A percentile compares a stretch with the other conserved stretches of the same genome.
phyloP scores from a whole-genome alignment of 176 grass and related monocot species.

The Aegilops speltoides region DNA sequence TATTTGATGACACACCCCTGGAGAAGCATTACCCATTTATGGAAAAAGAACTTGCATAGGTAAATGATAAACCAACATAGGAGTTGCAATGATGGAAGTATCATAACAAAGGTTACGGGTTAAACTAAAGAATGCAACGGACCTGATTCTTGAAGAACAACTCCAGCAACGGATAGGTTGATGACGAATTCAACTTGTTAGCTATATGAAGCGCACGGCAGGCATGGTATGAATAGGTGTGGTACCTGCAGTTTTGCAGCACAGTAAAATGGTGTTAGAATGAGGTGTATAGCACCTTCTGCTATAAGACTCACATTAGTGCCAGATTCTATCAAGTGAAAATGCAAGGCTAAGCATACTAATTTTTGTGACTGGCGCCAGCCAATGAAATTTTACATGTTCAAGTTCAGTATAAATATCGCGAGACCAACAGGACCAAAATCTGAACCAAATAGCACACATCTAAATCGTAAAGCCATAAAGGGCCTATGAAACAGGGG shows the following conservation, averaged over 20 bases:
- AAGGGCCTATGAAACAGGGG: not conserved
- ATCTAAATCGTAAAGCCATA: not conserved
- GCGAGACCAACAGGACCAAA: not conserved
- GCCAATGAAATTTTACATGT: not conserved
- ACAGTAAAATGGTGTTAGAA: not conserved
- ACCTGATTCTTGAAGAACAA: conserved; percentile 93
- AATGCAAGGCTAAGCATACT: not conserved
- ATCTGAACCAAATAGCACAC: not conserved
- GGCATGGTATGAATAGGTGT: conserved; percentile 78
- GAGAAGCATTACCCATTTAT: not conserved
- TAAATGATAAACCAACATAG: not conserved
- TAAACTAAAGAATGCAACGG: not conserved
- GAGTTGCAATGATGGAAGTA: not conserved
- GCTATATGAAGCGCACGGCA: conserved; percentile 89
- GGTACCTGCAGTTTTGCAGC: conserved; percentile 58
- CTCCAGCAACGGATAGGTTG: conserved; percentile 84
- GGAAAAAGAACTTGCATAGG: not conserved
- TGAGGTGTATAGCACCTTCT: not conserved
- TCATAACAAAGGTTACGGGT: not conserved
- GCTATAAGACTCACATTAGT: not conserved
- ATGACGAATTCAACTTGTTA: conserved; percentile 83
- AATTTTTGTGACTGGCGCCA: not conserved
- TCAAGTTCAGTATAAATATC: not conserved
- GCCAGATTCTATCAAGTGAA: not conserved
- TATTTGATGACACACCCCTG: not conserved